phyloP scores from a whole-genome alignment of 2,329 filamentous ascomycete genomes.

The Colletotrichum paranaense region DNA sequence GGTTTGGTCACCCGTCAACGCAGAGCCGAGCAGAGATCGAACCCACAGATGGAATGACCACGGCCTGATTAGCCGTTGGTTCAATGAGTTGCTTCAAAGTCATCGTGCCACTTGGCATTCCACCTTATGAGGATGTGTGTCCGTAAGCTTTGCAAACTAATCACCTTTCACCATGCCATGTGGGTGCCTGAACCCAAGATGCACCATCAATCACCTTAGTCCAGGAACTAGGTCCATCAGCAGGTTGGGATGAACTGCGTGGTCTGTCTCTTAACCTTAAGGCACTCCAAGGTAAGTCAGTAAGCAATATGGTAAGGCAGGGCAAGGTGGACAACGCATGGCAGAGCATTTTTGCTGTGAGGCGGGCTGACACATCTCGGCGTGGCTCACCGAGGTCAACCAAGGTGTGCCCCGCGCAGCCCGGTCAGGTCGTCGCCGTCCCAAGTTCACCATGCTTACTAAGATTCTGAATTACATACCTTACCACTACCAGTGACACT shows the following conservation, averaged over 20 bases:
- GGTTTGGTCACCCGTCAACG: background rate
- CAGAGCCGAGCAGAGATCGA: background rate
- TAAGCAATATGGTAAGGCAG: background rate
- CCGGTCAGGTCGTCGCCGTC: conserved; percentile 7
- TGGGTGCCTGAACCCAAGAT: background rate
- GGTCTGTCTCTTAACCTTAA: conserved; percentile 15
- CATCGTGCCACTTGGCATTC: conserved; percentile 3
- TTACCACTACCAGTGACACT: too few relatives aligned
- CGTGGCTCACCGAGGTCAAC: conserved; percentile 5
- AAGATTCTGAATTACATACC: background rate
- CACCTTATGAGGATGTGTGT: background rate
- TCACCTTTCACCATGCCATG: background rate
- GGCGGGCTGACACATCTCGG: background rate
- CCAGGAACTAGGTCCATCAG: background rate
- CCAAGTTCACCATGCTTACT: conserved; percentile 2
- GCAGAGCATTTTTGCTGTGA: background rate
- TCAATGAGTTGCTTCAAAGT: background rate
- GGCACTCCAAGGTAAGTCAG: background rate
- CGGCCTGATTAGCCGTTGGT: background rate
- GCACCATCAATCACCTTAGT: background rate
- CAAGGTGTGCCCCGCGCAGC: background rate
- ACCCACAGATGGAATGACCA: conserved; percentile 12
- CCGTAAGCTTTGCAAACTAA: background rate
- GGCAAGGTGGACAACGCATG: background rate
- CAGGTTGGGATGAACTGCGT: conserved; percentile 30